Evolutionary conservation across 805 yeast genomes (phyloP).

Genomic region (Spathaspora gorwiae): DNA sequence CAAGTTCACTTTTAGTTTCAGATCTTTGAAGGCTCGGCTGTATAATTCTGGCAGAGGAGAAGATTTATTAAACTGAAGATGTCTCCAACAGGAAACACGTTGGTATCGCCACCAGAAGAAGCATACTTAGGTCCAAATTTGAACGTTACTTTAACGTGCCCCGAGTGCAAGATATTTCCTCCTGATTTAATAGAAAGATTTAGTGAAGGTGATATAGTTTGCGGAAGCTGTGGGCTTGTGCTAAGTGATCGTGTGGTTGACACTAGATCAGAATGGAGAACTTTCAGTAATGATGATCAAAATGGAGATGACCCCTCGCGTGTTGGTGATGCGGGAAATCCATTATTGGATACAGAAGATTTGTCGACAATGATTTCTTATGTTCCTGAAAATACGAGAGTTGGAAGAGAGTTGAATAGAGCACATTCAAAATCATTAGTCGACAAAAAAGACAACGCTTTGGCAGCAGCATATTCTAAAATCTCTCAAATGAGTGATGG

Average conservation of each 20-base stretch:
- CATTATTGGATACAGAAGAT: conserved; percentile 85
- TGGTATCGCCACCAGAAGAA: background rate
- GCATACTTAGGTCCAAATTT: conserved; percentile 61
- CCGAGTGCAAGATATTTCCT: conserved; percentile 93
- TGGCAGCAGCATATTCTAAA: conserved; percentile 83
- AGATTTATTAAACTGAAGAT: background rate
- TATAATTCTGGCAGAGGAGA: background rate
- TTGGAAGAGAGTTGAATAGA: conserved; percentile 85
- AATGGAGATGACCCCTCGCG: conserved; percentile 98
- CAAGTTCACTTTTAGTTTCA: background rate
- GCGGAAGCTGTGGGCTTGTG: conserved; percentile 94
- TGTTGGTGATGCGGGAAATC: conserved; percentile 97
- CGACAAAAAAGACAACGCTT: conserved; percentile 82
- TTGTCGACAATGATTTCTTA: conserved; percentile 88
- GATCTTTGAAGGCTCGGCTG: background rate
- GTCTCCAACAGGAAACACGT: conserved; percentile 4
- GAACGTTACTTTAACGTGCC: conserved; percentile 86
- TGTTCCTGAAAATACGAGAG: conserved; percentile 77
- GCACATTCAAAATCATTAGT: conserved; percentile 84
- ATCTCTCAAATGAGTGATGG: conserved; percentile 97
- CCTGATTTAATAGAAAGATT: conserved; percentile 94
- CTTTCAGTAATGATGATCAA: conserved; percentile 95
- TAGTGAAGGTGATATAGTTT: conserved; percentile 97
- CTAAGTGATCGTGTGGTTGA: conserved; percentile 89
- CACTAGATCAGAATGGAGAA: conserved; percentile 97